phyloP scores from a whole-genome alignment of 148 eudicot species.

The Rhododendron mucronatum region DNA sequence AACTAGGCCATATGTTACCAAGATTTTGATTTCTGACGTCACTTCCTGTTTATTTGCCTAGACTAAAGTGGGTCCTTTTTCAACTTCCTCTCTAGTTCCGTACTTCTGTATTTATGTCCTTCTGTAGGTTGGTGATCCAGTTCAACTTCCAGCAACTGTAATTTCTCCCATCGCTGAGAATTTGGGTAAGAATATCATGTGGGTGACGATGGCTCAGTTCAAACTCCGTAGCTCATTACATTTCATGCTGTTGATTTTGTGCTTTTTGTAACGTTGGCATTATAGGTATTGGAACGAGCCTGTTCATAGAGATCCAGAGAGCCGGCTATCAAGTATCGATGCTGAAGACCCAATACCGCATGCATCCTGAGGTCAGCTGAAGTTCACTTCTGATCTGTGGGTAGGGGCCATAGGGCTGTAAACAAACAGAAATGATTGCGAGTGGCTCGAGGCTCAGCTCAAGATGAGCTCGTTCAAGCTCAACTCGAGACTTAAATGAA shows the following conservation, averaged over 20 bases:
- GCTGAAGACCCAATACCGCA: constrained; percentile 97
- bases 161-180: constrained; percentile 72
- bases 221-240: not conserved
- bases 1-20: not conserved
- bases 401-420: too few relatives aligned
- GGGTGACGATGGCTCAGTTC: not conserved
- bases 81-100: not conserved
- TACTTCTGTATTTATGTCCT: not conserved
- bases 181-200: constrained; percentile 46
- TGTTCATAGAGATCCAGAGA: constrained; percentile 85
- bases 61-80: not conserved
- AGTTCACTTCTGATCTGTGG: not conserved
- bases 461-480: too few relatives aligned
- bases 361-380: constrained; percentile 84
- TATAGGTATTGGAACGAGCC: constrained; percentile 80
- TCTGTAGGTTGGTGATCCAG: constrained; percentile 90
- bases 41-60: not conserved
- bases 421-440: too few relatives aligned
- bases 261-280: not conserved
- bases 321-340: constrained; percentile 90
- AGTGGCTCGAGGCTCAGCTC: too few relatives aligned
- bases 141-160: constrained; percentile 97
- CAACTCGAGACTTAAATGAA: too few relatives aligned
- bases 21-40: not conserved
- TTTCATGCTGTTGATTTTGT: constrained; percentile 2